These are phyloP conservation scores for Chlorella vulgaris DNA, from an alignment of 139 green algal genomes.

Conservation along the genomic window DNA sequence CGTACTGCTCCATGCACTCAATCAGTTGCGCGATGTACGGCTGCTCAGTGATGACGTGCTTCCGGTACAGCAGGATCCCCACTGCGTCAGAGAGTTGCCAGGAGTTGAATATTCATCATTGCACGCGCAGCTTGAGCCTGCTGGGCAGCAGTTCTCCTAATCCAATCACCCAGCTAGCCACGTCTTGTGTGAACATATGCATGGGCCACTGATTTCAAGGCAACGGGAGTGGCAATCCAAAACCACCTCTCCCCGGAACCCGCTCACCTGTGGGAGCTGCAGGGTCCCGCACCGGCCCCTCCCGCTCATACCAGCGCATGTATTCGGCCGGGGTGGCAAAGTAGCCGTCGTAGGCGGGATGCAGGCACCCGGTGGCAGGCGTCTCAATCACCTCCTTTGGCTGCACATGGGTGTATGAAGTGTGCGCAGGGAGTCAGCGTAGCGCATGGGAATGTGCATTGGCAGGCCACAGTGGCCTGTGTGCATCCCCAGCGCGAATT, in stretches of 20 bases:
- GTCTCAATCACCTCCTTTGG: slow-evolving; percentile 75
- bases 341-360: slow-evolving; percentile 79
- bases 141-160: too few species aligned
- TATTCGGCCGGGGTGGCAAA: slow-evolving; percentile 80
- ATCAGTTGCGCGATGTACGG: slow-evolving; percentile 81
- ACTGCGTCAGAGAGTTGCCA: slow-evolving; percentile 57
- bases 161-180: too few species aligned
- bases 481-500: too few species aligned
- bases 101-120: too few species aligned
- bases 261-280: slow-evolving; percentile 25
- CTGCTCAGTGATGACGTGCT: slow-evolving; percentile 96
- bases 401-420: not conserved
- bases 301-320: slow-evolving; percentile 78
- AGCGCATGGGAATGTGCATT: too few species aligned
- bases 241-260: too few species aligned
- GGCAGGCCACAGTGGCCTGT: too few species aligned
- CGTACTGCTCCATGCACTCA: slow-evolving; percentile 63
- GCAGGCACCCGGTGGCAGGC: slow-evolving; percentile 89
- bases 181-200: too few species aligned
- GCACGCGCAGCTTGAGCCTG: too few species aligned
- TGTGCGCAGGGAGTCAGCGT: not conserved
- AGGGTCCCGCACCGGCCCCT: slow-evolving; percentile 56
- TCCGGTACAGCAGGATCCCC: slow-evolving; percentile 96
- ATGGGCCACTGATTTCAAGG: too few species aligned
- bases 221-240: too few species aligned